Conservation (phyloP, 495 filamentous ascomycete species). For the Penicillium dipodomyicola region DNA sequence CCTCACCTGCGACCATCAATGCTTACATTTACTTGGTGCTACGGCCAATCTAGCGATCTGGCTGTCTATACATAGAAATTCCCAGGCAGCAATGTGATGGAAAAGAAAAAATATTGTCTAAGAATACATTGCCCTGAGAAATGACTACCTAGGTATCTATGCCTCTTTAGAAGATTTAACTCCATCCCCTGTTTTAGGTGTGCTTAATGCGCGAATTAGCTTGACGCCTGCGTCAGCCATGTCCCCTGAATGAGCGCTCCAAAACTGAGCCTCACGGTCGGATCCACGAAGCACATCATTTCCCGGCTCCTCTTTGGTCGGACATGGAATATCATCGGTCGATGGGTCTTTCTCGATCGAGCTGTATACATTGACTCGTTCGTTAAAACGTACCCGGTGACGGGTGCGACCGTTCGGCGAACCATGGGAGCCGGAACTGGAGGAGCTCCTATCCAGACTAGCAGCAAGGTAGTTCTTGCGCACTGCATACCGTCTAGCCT, state of each 20-base stretch:
- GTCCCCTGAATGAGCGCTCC: conserved; percentile 27
- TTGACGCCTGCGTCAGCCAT: conserved; percentile 37
- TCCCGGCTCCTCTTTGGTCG: conserved; percentile 18
- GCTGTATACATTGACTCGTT: conserved; percentile 40
- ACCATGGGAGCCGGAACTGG: conserved; percentile 12
- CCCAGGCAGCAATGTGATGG: background rate
- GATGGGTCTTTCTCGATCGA: conserved; percentile 14
- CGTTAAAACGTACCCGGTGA: conserved; percentile 40
- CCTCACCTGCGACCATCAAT: background rate
- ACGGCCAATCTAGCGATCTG: background rate
- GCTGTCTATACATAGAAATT: background rate
- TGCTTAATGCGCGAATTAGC: conserved; percentile 38
- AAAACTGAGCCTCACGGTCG: conserved; percentile 36
- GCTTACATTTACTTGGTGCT: background rate
- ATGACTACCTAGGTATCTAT: conserved; percentile 1
- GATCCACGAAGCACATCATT: conserved; percentile 30
- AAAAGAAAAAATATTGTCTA: conserved; percentile 3
- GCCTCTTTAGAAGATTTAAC: conserved; percentile 19
- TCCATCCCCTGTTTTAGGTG: conserved; percentile 2
- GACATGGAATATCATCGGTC: conserved; percentile 18
- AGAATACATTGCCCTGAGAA: background rate
- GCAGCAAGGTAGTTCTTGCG: conserved; percentile 64
- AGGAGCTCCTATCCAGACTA: background rate
- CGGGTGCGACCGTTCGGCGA: conserved; percentile 21
- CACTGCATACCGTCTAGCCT: conserved; percentile 65